phyloP scores from a whole-genome alignment of 371 early-diverging fungal species.

The Aphelidium insulamus region DNA sequence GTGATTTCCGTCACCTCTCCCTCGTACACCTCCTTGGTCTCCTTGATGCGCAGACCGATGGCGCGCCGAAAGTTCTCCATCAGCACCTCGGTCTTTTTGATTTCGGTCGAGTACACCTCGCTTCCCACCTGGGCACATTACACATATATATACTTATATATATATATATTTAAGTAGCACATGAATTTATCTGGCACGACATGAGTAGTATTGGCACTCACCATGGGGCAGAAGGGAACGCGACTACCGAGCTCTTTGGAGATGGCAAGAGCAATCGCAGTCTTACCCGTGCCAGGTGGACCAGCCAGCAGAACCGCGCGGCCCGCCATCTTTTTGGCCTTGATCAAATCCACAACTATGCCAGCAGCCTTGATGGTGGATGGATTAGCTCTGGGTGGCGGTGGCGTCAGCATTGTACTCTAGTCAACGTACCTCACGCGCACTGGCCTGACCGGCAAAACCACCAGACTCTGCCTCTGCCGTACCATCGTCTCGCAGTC shows the following conservation, averaged over 20 bases:
- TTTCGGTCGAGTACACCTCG: constrained; percentile 91
- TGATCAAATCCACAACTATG: constrained; percentile 78
- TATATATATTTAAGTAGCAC: no score
- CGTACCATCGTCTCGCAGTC: constrained; percentile 56
- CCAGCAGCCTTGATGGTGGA: constrained; percentile 47
- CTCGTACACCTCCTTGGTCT: constrained; percentile 95
- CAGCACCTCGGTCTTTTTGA: constrained; percentile 95
- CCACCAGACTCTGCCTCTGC: constrained; percentile 72
- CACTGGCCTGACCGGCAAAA: constrained; percentile 89
- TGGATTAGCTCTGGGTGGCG: neutral
- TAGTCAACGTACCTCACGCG: constrained; percentile 51
- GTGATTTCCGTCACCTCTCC: constrained; percentile 97
- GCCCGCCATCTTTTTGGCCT: constrained; percentile 89
- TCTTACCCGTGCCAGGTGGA: constrained; percentile 91
- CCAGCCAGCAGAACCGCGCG: constrained; percentile 90
- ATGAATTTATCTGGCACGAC: no score
- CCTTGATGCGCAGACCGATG: constrained; percentile 90
- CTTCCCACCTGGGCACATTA: no score
- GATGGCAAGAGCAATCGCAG: constrained; percentile 77
- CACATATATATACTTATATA: no score
- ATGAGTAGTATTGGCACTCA: no score
- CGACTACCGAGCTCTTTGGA: constrained; percentile 89
- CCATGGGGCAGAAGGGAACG: constrained; percentile 96
- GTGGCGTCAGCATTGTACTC: neutral
- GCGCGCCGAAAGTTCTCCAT: constrained; percentile 96